Evolutionary conservation across 768 basidiomycete genomes (phyloP), one percentile per base, ranked within the genome.

Genomic region (Pleurotus sapidus): DNA sequence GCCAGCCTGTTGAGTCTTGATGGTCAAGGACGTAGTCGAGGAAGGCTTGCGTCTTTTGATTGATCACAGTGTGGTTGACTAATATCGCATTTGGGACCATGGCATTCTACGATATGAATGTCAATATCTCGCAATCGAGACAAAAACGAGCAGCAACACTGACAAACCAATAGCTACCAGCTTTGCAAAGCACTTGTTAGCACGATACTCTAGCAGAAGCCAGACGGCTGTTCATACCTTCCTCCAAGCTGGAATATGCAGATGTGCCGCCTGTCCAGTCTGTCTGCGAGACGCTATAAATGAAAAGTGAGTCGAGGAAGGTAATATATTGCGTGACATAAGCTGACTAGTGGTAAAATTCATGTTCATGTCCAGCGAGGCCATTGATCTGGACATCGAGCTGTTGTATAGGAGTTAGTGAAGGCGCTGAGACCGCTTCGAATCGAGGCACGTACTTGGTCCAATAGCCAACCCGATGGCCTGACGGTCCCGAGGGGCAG

Each of bases 141-240:
- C 11, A 27, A n/a, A 37, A 27, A 12, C 40, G 23, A 12, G 18
- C 17, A n/a, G 54, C 37, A 27, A 7, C 9, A 77, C 78, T 48
- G 59, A 78, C 81, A 77, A 81, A 83, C 82, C 80, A 82, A 60
- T 83, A 83, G 65, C 80, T 82, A 48, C 81, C 81, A 60, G 81
- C 82, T 83, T 48, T 34, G 47, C 23, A 40, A n/a, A 43, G 34
- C 6, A n/a, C 37, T 20, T 20, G 23, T 24, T 47, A 27, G n/a
- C 50, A 24, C 40, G 25, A 34, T 34, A 34, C 30, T 34, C 30
- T 11, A 8, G 30, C 11, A 11, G 2, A 11, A 34, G 30, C 30
- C 11, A 3, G 3, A n/a, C 6, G 3, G 8, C 18, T 27, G 5
- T 20, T 59, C 60, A 2, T 27, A 76, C 77, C 77, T 70, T 77